Base-by-base conservation (phyloP, 83 land plant genomes). In the Diphasiastrum complanatum region DNA sequence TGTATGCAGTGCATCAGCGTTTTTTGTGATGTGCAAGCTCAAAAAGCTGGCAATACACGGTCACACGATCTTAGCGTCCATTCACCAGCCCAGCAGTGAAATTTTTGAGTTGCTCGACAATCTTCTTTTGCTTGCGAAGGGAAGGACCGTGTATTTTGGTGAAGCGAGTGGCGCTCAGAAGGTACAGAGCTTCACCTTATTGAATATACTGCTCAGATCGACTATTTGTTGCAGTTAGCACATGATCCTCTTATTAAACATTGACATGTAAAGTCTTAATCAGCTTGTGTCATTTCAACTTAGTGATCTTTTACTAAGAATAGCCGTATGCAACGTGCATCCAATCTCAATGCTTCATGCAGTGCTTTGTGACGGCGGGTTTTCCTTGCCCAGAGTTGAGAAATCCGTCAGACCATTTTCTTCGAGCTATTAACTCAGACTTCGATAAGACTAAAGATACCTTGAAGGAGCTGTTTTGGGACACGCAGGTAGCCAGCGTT, bases 21-120 rank as follows among this genome's bases (percentile, higher is more conserved):
- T 73, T 34, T 69, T 68, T 27, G 61, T 57, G 36, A n/a, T 57
- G 14, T 27, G 23, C 18, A 30, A 26, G 41, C 41, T 57, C 2
- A 31, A 33, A 16, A 33, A 29, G 3, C n/a, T 57, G 12, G 61
- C 61, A 31, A 57, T 14, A 33, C n/a, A 24, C 4, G 61, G 61
- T 29, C 3, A 40, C 26, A 57, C 61, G 5, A 16, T 57, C n/a
- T 2, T 57, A 1, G 33, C 34, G 6, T 57, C 61, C 41, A 57
- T 57, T 14, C 76, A 73, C 61, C 76, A 73, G 54, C 76, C 76
- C 24, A 73, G 76, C 51, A 73, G 76, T 34, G 61, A 57, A 18
- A 11, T 33, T 6, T 57, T 57, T 57, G 61, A 33, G 43, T 3
- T 57, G 23, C 12, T 57, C 12, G 40, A 57, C 24, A 14, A 27